Evolutionary conservation across 2,329 filamentous ascomycete genomes (phyloP).

Genomic region (Fusarium sp.): DNA sequence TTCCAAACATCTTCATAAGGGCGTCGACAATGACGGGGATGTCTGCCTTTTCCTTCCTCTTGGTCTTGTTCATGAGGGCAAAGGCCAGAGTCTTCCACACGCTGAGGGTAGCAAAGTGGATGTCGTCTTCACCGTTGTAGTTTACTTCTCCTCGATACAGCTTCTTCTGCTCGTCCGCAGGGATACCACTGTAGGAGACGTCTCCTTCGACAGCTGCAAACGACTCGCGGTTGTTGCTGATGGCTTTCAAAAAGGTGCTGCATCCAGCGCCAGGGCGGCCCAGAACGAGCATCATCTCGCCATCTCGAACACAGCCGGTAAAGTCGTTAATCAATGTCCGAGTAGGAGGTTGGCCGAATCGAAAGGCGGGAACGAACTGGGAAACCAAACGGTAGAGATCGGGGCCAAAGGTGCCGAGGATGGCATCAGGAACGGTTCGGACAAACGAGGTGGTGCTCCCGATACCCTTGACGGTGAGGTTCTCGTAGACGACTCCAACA

Average conservation of each 20-base stretch:
- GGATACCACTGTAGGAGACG: constrained; percentile 78
- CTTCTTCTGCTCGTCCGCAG: constrained; percentile 74
- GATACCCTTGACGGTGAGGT: constrained; percentile 79
- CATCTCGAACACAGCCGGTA: constrained; percentile 50
- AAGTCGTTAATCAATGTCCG: constrained; percentile 48
- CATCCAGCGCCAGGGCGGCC: constrained; percentile 81
- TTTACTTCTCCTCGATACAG: constrained; percentile 80
- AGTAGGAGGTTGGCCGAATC: constrained; percentile 37
- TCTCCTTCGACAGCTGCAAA: constrained; percentile 77
- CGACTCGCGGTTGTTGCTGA: constrained; percentile 75
- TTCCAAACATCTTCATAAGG: constrained; percentile 82
- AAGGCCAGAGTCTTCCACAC: constrained; percentile 84
- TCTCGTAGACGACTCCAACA: constrained; percentile 81
- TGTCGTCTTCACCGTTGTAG: constrained; percentile 82
- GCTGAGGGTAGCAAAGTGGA: constrained; percentile 78
- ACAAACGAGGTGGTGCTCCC: constrained; percentile 76
- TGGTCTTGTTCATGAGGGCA: constrained; percentile 80
- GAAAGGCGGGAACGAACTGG: constrained; percentile 50
- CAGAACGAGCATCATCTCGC: constrained; percentile 59
- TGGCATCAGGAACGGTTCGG: constrained; percentile 77
- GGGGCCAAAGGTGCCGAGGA: constrained; percentile 83
- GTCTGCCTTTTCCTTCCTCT: constrained; percentile 70
- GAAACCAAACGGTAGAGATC: constrained; percentile 76
- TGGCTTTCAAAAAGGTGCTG: constrained; percentile 80
- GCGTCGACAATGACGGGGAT: constrained; percentile 78